These are phyloP conservation scores for Saccharum officinarum DNA, from an alignment of 176 grass and related monocot species.

Conservation along the genomic window DNA sequence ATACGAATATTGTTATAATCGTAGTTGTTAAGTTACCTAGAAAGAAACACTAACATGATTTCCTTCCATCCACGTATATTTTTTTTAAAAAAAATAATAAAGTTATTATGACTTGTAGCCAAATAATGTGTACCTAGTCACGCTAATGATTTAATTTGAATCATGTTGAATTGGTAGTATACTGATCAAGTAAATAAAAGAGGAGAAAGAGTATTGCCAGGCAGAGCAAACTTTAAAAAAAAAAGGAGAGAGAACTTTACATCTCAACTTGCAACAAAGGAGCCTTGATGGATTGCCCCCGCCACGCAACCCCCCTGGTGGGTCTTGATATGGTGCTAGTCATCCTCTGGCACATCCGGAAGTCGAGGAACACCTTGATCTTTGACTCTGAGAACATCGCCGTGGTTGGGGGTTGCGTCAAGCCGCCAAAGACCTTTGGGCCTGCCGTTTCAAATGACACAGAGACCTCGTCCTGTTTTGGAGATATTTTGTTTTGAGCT, in stretches of 20 bases:
- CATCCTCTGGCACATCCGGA: too few species aligned
- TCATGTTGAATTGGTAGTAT: not conserved
- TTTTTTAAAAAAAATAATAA: not conserved
- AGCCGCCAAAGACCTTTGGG: too few species aligned
- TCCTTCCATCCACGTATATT: not conserved
- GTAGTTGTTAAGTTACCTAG: not conserved
- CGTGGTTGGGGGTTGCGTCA: too few species aligned
- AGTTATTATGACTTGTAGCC: rapidly evolving
- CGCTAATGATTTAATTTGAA: not conserved
- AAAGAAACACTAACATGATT: not conserved
- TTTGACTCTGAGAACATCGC: too few species aligned
- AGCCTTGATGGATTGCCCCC: too few species aligned
- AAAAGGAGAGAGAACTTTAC: not conserved
- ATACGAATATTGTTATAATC: not conserved
- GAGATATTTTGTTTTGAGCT: too few species aligned
- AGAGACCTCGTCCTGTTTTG: too few species aligned
- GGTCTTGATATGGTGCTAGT: too few species aligned
- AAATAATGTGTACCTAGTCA: not conserved
- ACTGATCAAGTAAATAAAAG: not conserved
- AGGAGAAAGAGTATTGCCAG: not conserved
- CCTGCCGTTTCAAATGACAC: too few species aligned
- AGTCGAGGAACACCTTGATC: too few species aligned
- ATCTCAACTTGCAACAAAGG: not conserved
- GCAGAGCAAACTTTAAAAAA: too few species aligned
- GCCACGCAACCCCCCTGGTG: too few species aligned